Evolutionary conservation across 169 alveolate species (phyloP).

Genomic region (Neospora caninum): DNA sequence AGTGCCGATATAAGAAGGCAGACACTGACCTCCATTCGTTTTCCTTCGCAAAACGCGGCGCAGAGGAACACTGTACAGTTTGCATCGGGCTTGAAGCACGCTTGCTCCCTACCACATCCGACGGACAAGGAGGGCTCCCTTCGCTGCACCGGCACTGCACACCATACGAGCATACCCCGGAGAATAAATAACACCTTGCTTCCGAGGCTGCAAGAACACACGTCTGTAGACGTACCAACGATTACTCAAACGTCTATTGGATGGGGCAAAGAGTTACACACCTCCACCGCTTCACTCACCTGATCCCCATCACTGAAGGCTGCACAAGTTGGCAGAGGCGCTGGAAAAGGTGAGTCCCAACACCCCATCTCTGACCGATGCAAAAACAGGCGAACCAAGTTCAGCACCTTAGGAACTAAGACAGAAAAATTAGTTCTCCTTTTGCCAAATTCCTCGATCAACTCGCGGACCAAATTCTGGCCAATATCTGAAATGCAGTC

Average conservation of each 20-base stretch:
- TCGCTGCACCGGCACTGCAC: too few species aligned
- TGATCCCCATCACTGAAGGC: constrained; percentile 9
- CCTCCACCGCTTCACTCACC: neutral
- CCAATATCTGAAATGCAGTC: neutral
- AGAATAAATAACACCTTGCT: too few species aligned
- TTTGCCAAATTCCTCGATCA: constrained; percentile 27
- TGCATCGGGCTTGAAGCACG: too few species aligned
- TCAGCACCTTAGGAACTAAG: constrained; percentile 22
- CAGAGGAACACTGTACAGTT: too few species aligned
- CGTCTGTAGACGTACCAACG: too few species aligned
- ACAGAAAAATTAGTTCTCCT: constrained; percentile 12
- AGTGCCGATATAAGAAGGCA: neutral
- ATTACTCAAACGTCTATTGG: neutral
- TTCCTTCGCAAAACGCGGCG: too few species aligned
- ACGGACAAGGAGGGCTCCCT: too few species aligned
- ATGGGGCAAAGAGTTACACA: neutral
- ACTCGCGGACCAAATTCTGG: neutral
- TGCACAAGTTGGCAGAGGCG: constrained; percentile 23
- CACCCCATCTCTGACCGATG: neutral
- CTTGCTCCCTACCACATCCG: too few species aligned
- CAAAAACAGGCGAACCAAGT: neutral
- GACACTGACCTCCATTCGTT: neutral
- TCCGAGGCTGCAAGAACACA: too few species aligned
- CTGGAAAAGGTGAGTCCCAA: neutral
- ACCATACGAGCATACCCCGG: too few species aligned